Conservation (phyloP, 1,284 basidiomycete species). For the Papiliotrema terrestris region DNA sequence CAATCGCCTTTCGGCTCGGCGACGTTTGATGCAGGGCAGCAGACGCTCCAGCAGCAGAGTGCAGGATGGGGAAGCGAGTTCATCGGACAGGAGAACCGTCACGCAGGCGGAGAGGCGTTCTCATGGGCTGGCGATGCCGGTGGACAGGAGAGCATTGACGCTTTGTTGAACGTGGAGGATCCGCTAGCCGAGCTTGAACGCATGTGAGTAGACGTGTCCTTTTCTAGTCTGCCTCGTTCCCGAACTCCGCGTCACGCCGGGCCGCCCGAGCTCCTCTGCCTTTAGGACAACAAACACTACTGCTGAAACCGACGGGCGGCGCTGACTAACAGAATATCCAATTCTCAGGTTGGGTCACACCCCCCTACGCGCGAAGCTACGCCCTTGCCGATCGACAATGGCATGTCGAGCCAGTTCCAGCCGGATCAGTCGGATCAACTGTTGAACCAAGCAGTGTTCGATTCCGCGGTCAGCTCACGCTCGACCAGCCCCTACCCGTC, state of each 20-base stretch:
- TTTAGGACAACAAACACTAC: no score
- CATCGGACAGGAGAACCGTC: not conserved
- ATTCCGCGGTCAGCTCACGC: slow-evolving; percentile 4
- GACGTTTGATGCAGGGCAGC: slow-evolving; percentile 1
- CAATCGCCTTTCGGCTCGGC: slow-evolving; percentile 9
- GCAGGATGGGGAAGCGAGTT: slow-evolving; percentile 8
- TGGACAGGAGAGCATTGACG: slow-evolving; percentile 8
- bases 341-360: not conserved
- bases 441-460: slow-evolving; percentile 1
- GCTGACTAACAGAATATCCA: not conserved
- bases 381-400: slow-evolving; percentile 4
- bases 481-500: slow-evolving; percentile 1
- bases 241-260: not conserved
- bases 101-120: not conserved
- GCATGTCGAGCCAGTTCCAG: not conserved
- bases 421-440: not conserved
- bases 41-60: slow-evolving; percentile 3
- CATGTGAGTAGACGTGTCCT: slow-evolving; percentile 28
- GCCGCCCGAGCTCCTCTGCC: not conserved
- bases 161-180: slow-evolving; percentile 17
- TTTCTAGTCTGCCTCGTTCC: not conserved
- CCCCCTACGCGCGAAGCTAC: slow-evolving; percentile 10
- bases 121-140: not conserved
- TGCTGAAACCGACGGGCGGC: not conserved
- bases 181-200: slow-evolving; percentile 34